phyloP scores from a whole-genome alignment of 495 filamentous ascomycete species.

The Filosporella fistucella region DNA sequence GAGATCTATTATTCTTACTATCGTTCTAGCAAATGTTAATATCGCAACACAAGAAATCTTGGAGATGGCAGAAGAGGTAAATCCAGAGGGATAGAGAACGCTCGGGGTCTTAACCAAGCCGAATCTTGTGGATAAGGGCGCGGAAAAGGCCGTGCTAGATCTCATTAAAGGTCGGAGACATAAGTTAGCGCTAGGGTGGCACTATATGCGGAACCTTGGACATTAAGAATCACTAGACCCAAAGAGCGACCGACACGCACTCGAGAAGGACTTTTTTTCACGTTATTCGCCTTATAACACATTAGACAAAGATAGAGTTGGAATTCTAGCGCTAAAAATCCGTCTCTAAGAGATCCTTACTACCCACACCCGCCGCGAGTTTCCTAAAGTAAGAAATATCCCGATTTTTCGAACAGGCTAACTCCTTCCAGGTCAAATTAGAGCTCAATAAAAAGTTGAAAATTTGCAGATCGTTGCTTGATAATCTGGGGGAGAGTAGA shows the following conservation, averaged over 20 bases:
- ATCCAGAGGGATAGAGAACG: constrained; percentile 46
- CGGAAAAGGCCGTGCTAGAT: constrained; percentile 29
- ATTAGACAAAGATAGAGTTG: constrained; percentile 40
- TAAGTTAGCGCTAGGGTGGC: constrained; percentile 47
- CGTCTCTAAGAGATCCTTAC: constrained; percentile 40
- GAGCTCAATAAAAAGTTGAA: constrained; percentile 36
- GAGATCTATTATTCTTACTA: constrained; percentile 53
- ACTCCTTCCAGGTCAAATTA: no score
- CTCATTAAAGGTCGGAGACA: constrained; percentile 40
- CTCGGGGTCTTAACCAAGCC: constrained; percentile 59
- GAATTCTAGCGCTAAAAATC: constrained; percentile 40
- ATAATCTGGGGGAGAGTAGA: constrained; percentile 35
- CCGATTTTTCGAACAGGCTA: constrained; percentile 38
- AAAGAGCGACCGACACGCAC: constrained; percentile 30
- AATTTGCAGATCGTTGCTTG: constrained; percentile 26
- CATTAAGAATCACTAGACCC: constrained; percentile 1
- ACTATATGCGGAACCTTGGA: constrained; percentile 50
- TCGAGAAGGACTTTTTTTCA: constrained; percentile 35
- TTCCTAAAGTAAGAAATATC: constrained; percentile 47
- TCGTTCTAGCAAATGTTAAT: constrained; percentile 56
- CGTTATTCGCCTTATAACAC: constrained; percentile 33
- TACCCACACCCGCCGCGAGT: constrained; percentile 43
- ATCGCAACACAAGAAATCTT: constrained; percentile 59
- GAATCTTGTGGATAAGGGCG: constrained; percentile 38
- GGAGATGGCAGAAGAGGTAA: constrained; percentile 42